Evolutionary conservation across 1,284 basidiomycete species (phyloP).

Genomic region (Ganoderma sinense): DNA sequence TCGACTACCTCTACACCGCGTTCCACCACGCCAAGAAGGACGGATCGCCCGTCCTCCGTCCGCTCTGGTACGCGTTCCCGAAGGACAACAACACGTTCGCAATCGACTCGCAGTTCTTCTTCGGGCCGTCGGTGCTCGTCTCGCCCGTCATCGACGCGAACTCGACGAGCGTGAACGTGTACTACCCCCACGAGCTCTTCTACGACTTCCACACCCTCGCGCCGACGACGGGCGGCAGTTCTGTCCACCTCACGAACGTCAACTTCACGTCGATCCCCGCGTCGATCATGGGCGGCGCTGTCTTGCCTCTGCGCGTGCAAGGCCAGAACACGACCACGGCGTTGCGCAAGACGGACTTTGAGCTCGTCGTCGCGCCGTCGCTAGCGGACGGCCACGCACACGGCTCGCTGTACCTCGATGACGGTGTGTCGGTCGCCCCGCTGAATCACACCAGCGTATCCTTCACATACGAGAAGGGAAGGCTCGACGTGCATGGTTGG

Average conservation of each 20-base stretch:
- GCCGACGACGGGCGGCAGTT: conserved; percentile 52
- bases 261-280: conserved; percentile 66
- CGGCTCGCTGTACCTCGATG: conserved; percentile 67
- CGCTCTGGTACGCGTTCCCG: conserved; percentile 73
- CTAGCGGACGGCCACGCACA: conserved; percentile 50
- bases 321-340: conserved; percentile 67
- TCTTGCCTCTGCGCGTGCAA: conserved; percentile 61
- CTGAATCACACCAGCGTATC: conserved; percentile 50
- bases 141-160: conserved; percentile 73
- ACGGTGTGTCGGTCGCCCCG: conserved; percentile 63
- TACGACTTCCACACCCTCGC: conserved; percentile 67
- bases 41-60: conserved; percentile 68
- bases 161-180: conserved; percentile 60
- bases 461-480: conserved; percentile 52
- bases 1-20: conserved; percentile 79
- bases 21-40: conserved; percentile 66
- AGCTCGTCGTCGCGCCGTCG: conserved; percentile 66
- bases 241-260: conserved; percentile 56
- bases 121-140: conserved; percentile 69
- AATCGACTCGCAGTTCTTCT: conserved; percentile 76
- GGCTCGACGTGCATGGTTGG: conserved; percentile 54
- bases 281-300: conserved; percentile 64
- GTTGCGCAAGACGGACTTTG: conserved; percentile 63
- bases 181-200: conserved; percentile 70
- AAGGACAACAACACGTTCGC: conserved; percentile 62